Base-by-base conservation (phyloP, 2,329 filamentous ascomycete species). In the Bipolaris bicolor region DNA sequence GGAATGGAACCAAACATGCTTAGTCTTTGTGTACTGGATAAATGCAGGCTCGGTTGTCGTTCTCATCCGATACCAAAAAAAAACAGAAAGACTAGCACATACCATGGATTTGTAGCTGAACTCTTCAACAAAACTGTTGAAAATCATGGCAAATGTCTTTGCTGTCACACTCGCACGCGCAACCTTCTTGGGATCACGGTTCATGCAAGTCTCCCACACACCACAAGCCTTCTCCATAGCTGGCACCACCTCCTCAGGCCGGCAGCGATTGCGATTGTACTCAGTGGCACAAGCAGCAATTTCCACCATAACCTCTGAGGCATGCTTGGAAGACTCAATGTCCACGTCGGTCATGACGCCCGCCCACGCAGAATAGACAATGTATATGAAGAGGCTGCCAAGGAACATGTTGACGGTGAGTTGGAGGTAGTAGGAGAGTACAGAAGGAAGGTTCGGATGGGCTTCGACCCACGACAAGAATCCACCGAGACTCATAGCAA, bases 51-150 rank as follows among this genome's bases (percentile, higher is more conserved):
- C 11, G 34, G 34, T 37, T 2, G 24, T 18, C 10, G 20, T 7
- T 37, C 2, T 37, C 41, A 24, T 11, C 22, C 22, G 34, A 2
- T 33, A 16, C 1, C 45, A 22, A 5, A 36, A n/a, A 18, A 15
- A 18, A 11, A 54, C 1, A 44, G 68, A 26, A 31, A 62, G 22
- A n/a, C 49, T 26, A 59, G 43, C 44, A 68, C 55, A 61, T 81
- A 87, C 86, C 82, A 90, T 88, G 10, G 87, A 85, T 77, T 97
- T 97, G 77, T 91, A 89, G 62, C 90, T 92, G 76, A 98, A 93
- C 5, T 91, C 88, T 67, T 96, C 92, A 4, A 96, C 88, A 75
- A 98, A 97, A 69, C 90, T 89, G 74, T 98, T 97, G 76, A 98
- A 89, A 39, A 99, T 96, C 71, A 92, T 87, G 0, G 94, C 94